Evolutionary conservation across 345 rosid genomes (phyloP), one percentile per base, ranked within the genome.

Genomic region (Gossypium herbaceum): DNA sequence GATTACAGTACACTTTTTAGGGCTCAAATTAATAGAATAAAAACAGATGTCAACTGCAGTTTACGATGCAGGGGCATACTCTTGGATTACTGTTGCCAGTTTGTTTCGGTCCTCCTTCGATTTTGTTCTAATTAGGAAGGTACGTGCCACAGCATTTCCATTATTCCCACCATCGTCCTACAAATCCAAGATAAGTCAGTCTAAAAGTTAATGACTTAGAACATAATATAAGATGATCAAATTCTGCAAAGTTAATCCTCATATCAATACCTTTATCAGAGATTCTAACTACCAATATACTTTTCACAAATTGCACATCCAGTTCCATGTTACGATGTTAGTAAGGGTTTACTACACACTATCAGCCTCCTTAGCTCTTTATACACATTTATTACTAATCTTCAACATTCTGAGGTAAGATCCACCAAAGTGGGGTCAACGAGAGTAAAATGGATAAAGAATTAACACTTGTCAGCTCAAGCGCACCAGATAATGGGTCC

Each of bases 81-180:
- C 98, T 80, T 88, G 85, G 80, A 95, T 95, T 12, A 92, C 88
- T 20, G 89, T 73, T 3, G 90, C 94, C 63, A 95, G 85, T 68
- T 89, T 87, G 75, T 89, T 78, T 59, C 97, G 88, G 60, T 92
- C 97, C 54, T 90, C 97, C 79, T 79, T 82, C 44, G 92, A 85
- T 84, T 86, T 95, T 27, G 87, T 83, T 82, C 92, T 85, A 22
- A 95, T 89, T 67, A 92, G 85, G 81, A 89, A 95, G n/a, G 98
- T 95, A 45, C 90, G 94, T 0, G 94, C 89, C 70, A 78, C 85
- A 11, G 78, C 91, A n/a, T 68, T 82, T 24, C 82, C 88, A 54
- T 52, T 73, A 24, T 77, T 73, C 58, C 86, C 88, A 48, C 86
- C 84, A 59, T 86, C 85, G 54, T 87, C 89, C 98, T 89, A 78